Conservation (phyloP, 345 rosid species). For the Pelargonium nanum region DNA sequence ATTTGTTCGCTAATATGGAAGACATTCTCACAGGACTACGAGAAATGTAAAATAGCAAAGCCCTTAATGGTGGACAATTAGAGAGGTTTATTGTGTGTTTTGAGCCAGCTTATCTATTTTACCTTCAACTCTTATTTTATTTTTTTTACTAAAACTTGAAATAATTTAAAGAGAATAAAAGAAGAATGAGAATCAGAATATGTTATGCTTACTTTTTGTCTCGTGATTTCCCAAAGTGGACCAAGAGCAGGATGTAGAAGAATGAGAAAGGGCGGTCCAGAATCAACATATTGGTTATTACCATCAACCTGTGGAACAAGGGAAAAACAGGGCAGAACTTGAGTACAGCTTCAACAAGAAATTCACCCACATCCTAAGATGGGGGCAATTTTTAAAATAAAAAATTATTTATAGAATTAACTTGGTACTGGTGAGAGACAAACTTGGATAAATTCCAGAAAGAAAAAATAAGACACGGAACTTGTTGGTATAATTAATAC, state of each 20-base stretch:
- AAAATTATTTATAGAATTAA: too few species aligned
- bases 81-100: not conserved
- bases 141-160: not conserved
- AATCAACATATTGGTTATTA: conserved; percentile 49
- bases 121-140: too few species aligned
- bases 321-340: conserved; percentile 6
- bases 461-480: not conserved
- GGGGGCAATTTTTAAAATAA: not conserved
- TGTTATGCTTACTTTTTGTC: conserved; percentile 57
- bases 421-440: too few species aligned
- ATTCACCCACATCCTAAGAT: not conserved
- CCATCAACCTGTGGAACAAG: conserved; percentile 39
- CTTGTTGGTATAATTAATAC: not conserved
- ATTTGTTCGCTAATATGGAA: not conserved
- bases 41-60: conserved; percentile 5
- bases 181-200: not conserved
- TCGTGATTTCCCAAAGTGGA: conserved; percentile 84
- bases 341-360: conserved; percentile 10
- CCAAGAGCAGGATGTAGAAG: conserved; percentile 92
- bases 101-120: not conserved
- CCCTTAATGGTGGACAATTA: not conserved
- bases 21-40: not conserved
- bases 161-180: not conserved
- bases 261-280: conserved; percentile 80
- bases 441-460: not conserved